Base-by-base conservation (phyloP, 192 early-diverging fungal species). In the Coemansia sp. region DNA sequence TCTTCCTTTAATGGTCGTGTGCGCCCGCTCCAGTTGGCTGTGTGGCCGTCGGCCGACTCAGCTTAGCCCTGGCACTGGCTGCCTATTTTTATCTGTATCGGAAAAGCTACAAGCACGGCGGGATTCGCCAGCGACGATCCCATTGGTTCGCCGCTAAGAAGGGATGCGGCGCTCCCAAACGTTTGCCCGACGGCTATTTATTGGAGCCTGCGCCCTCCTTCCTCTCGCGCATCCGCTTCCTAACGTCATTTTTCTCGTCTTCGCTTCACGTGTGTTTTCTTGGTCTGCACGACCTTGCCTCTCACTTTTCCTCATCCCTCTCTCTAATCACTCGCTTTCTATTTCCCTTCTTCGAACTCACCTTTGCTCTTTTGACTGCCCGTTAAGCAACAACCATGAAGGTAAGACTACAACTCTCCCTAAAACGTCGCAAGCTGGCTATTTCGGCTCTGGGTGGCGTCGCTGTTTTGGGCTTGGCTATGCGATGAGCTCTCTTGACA, bases 251-350 rank as follows among this genome's bases (percentile, higher is more conserved):
- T 56, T 56, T 56, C 11, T 56, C 15, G 32, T 35, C 52, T 27
- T 54, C 32, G 14, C 55, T 38, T 37, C 25, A 22, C 55, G 25
- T 25, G 55, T 56, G 55, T 56, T 87, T 86, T 85, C 41, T 45
- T n/a, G 14, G 41, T 45, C 41, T 45, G 11, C 41, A 45, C 41
- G 15, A 5, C 35, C 55, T 56, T 56, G 15, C 10, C 35, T 56
- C 14, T 24, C 29, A 37, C 19, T 27, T 27, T 32, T 62, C 25
- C 60, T 11, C 60, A 23, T 22, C 59, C 23, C 24, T 47, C 22
- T 39, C 32, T 45, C 41, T 14, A 41, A 45, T 14, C 41, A 15
- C 9, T 45, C 41, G 25, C 19, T 27, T 61, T 32, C 5, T 50
- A 6, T 22, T 35, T 55, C 58, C 52, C 23, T 38, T 25, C 54